phyloP scores from a whole-genome alignment of 225 moss, liverwort and hornwort species.

The Marchantia paleacea region DNA sequence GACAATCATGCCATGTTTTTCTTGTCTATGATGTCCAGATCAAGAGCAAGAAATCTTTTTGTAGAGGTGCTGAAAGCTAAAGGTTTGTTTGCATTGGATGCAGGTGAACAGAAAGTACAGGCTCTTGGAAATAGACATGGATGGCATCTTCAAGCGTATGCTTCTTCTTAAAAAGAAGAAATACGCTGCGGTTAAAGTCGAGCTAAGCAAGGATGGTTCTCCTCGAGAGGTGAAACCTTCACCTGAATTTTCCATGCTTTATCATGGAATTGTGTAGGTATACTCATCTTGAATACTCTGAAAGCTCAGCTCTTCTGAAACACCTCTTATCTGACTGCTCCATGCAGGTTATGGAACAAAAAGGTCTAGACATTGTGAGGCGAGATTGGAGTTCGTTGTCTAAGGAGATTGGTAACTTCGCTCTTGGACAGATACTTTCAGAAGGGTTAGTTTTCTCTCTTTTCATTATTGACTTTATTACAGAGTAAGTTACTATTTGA shows the following conservation, averaged over 20 bases:
- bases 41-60: neutral
- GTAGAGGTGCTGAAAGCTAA: neutral
- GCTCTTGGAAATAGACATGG: constrained; percentile 93
- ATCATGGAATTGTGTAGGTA: neutral
- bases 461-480: neutral
- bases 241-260: neutral
- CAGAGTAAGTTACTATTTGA: no score
- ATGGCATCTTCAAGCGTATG: constrained; percentile 96
- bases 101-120: constrained; percentile 97
- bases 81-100: neutral
- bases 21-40: neutral
- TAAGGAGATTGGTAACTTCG: constrained; percentile 95
- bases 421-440: constrained; percentile 83
- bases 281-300: neutral
- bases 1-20: neutral
- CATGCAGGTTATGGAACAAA: constrained; percentile 85
- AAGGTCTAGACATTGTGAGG: constrained; percentile 96
- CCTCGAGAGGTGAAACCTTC: constrained; percentile 39
- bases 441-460: constrained; percentile 55
- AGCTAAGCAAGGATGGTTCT: constrained; percentile 63
- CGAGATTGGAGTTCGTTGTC: constrained; percentile 97
- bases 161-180: constrained; percentile 96
- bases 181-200: constrained; percentile 93
- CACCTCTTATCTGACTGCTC: neutral
- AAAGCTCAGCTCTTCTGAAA: neutral